A percentile compares a stretch with the other conserved stretches of the same genome.
These are phyloP conservation scores for Crucihimalaya himalaica DNA, from an alignment of 345 rosid species.

Conservation along the genomic window DNA sequence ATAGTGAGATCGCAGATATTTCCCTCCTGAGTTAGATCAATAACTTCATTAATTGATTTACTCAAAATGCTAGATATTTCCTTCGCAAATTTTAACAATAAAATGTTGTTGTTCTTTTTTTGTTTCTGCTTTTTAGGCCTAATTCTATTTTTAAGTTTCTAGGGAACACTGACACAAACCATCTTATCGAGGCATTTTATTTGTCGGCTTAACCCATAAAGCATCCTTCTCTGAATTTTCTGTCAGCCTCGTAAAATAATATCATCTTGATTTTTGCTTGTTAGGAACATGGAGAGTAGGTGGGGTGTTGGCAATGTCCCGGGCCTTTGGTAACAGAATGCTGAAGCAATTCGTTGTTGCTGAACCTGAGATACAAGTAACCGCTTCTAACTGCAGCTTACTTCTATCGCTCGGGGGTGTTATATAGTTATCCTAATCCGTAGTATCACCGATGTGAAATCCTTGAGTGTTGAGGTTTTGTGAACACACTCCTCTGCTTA, in stretches of 20 bases:
- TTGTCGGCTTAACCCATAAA: background rate
- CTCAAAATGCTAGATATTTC: background rate
- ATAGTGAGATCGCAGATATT: background rate
- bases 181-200: background rate
- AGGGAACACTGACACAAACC: background rate
- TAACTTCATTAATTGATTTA: background rate
- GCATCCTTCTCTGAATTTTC: conserved; percentile 15
- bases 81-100: background rate
- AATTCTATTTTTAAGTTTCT: conserved; percentile 12
- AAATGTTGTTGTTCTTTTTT: background rate
- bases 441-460: background rate
- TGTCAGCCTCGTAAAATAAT: conserved; percentile 37
- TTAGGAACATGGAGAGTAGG: conserved; percentile 99
- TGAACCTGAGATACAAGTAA: conserved; percentile 98
- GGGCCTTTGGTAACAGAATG: conserved; percentile 99
- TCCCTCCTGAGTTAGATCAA: background rate
- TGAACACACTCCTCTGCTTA: conserved; percentile 17
- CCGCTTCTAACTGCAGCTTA: conserved; percentile 23
- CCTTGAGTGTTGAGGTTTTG: background rate
- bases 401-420: background rate
- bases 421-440: background rate
- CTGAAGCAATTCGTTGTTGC: conserved; percentile 97
- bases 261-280: conserved; percentile 31
- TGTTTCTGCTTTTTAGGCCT: background rate
- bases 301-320: conserved; percentile 98